Base-by-base conservation (phyloP, 1,284 basidiomycete species). In the Ganoderma sinense region DNA sequence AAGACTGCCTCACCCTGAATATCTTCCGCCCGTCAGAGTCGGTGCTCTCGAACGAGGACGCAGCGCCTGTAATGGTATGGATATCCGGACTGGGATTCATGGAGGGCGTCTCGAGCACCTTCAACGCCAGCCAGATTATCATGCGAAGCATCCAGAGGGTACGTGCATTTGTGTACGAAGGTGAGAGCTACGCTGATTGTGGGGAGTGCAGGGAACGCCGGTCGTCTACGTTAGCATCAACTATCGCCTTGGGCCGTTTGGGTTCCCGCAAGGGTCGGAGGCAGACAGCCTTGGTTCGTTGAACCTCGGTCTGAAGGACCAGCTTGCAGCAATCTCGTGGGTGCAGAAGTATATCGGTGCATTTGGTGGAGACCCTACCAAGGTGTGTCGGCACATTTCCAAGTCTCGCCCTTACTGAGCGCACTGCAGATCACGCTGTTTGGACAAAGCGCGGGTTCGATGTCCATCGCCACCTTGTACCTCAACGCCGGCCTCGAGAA, bases 381-480 rank as follows among this genome's bases (percentile, higher is more conserved):
- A 86, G 78, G 85, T 83, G 29, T 18, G 41, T 29, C 11, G 39
- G 10, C 20, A 6, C 16, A 43, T 43, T 5, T 43, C 16, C 2
- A 18, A 4, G 16, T 43, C 16, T 13, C 2, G 40, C 10, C 40
- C 41, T 41, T 43, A 6, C 31, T 56, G 26, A 31, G 43, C 16
- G 8, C 70, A 7, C 61, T 7, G 20, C 18, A 86, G 83, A 85
- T 89, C 26, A 89, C 87, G 0, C 76, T 87, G 7, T 86, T 87
- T 69, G 88, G 88, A 14, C 81, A 88, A 75, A 88, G 86, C 71
- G 87, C 87, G 8, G 88, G 88, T 2, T 77, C 86, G 2, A 82
- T 86, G 14, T 84, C 85, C 74, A 82, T 82, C 13, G 78, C 83
- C 0, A 74, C 82, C 26, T 78, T 85, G 4, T 84, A 83, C 70